Conservation (phyloP, 768 basidiomycete species). For the Pleurotus pulmonarius region DNA sequence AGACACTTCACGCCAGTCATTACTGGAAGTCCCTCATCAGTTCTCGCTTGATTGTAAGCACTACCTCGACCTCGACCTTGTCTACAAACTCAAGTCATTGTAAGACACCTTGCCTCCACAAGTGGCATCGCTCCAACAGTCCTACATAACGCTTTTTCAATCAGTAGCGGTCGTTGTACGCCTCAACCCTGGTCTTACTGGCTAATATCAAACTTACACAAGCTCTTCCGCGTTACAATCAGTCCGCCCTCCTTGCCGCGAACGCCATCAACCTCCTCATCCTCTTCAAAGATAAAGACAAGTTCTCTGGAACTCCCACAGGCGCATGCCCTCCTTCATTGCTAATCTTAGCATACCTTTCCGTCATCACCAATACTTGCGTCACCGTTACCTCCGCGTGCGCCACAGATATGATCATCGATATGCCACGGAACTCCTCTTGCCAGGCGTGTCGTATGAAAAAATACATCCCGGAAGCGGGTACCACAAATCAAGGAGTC, state of each 20-base stretch:
- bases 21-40: too few relatives aligned
- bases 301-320: background rate
- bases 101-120: background rate
- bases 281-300: background rate
- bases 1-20: too few relatives aligned
- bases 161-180: background rate
- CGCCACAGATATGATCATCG: too few relatives aligned
- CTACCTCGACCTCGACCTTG: too few relatives aligned
- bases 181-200: background rate
- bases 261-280: background rate
- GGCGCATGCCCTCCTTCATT: background rate
- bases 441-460: too few relatives aligned
- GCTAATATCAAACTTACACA: background rate
- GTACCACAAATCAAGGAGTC: too few relatives aligned
- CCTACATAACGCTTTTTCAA: background rate
- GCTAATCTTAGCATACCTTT: background rate
- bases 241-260: background rate
- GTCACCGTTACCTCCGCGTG: background rate
- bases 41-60: too few relatives aligned
- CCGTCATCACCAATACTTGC: background rate
- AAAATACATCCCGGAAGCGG: too few relatives aligned
- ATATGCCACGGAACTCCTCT: too few relatives aligned
- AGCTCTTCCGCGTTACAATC: background rate
- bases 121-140: background rate
- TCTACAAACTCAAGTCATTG: too few relatives aligned